Base-by-base conservation (phyloP, 768 basidiomycete species). In the Boletus reticulatus region DNA sequence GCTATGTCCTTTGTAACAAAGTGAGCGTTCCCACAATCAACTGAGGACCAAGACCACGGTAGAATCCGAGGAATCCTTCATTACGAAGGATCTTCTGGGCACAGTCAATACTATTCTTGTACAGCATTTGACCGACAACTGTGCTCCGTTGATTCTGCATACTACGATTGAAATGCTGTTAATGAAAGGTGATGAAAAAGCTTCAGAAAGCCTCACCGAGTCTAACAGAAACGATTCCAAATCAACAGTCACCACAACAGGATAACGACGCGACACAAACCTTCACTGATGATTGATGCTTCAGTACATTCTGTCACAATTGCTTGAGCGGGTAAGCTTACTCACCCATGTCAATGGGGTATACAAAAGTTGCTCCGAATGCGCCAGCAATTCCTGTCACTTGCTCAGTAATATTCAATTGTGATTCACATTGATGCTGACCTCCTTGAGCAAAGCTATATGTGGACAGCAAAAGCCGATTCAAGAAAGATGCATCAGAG, bases 71-170 rank as follows among this genome's bases (percentile, higher is more conserved):
- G 65, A 93, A 81, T 17, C 97, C 97, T 75, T 99, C 97, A 66
- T 97, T 97, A 52, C 85, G 83, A 71, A 98, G 86, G 24, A 99
- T 95, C 70, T 96, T 98, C 65, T 80, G 79, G 31, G 94, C 89
- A 69, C 97, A 99, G 67, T 99, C 97, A 37, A 90, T 66, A 63
- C 93, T 95, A 77, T 97, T 98, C 78, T 94, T 91, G 78, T 99
- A 99, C 43, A 98, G 73, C 66, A 98, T 76, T 74, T 99, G 96
- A 37, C 97, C 97, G 31, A 99, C 97, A 20, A 99, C 92, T 7
- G 90, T 94, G 59, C 88, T 93, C 14, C 97, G 86, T 71, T 99
- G 97, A 69, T 99, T 99, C 77, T 99, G 97, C 81, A 99, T 94
- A 38, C 94, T 92, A 42, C 36, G 22, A 41, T 50, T 42, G 31